phyloP scores from a whole-genome alignment of 1,284 basidiomycete species.

The Phaffia rhodozyma region DNA sequence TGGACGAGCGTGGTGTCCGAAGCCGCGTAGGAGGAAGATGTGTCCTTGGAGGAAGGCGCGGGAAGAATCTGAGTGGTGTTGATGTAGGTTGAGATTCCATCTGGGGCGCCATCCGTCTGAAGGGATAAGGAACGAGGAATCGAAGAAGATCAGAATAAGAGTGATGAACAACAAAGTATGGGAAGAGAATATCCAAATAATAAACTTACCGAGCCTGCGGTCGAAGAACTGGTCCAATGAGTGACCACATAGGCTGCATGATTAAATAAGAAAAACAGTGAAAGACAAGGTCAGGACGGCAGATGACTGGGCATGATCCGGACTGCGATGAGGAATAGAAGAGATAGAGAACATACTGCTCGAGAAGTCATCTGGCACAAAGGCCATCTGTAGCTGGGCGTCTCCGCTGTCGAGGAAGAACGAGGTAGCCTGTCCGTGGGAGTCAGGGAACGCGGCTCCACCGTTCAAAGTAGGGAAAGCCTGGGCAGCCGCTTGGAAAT shows the following conservation, averaged over 20 bases:
- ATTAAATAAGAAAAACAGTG: no score
- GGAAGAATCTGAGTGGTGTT: constrained; percentile 63
- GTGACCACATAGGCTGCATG: constrained; percentile 50
- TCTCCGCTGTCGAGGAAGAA: constrained; percentile 55
- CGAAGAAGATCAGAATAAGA: background rate
- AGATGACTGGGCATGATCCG: background rate
- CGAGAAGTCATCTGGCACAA: constrained; percentile 68
- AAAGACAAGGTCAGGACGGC: background rate
- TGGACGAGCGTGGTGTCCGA: constrained; percentile 60
- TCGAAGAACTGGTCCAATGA: constrained; percentile 34
- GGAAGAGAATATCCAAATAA: constrained; percentile 41
- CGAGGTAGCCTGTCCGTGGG: constrained; percentile 59
- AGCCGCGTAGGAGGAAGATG: constrained; percentile 57
- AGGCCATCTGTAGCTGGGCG: constrained; percentile 72
- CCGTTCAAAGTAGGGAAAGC: constrained; percentile 41
- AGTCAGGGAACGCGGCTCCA: constrained; percentile 54
- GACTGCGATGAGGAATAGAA: background rate
- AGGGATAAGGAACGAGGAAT: background rate
- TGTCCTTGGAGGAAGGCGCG: constrained; percentile 55
- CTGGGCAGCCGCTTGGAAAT: constrained; percentile 65
- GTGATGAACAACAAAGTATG: constrained; percentile 32
- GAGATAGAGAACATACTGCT: constrained; percentile 29
- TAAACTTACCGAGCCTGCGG: constrained; percentile 22
- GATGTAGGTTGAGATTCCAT: constrained; percentile 33
- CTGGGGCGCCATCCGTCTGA: constrained; percentile 27